These are phyloP conservation scores for Rhizophora mangle DNA, from an alignment of 345 rosid genomes.

Conservation along the genomic window DNA sequence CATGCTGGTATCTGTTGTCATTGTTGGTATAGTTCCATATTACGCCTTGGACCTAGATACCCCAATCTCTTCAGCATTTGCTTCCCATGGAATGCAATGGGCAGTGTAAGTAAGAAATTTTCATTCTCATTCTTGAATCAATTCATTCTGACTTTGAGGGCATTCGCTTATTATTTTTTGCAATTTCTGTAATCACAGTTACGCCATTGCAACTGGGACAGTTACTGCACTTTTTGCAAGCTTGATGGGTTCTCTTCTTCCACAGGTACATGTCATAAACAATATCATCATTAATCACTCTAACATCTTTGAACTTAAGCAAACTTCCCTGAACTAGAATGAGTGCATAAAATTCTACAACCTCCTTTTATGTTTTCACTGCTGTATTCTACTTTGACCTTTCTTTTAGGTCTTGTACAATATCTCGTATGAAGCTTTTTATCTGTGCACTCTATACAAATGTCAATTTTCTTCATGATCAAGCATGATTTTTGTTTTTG, in stretches of 20 bases:
- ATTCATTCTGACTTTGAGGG: not conserved
- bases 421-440: too few species aligned
- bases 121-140: not conserved
- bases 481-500: not conserved
- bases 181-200: slow-evolving; percentile 32
- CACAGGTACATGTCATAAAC: slow-evolving; percentile 39
- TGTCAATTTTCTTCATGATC: not conserved
- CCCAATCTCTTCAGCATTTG: slow-evolving; percentile 72
- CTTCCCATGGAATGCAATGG: slow-evolving; percentile 71
- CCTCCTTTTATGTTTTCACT: not conserved
- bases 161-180: not conserved
- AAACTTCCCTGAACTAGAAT: not conserved
- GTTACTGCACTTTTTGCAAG: slow-evolving; percentile 66
- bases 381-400: not conserved
- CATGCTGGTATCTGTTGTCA: slow-evolving; percentile 63
- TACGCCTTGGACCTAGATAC: slow-evolving; percentile 57
- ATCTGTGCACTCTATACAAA: not conserved
- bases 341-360: not conserved
- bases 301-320: not conserved
- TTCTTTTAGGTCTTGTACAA: not conserved
- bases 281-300: not conserved
- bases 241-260: slow-evolving; percentile 65
- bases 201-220: slow-evolving; percentile 57
- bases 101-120: slow-evolving; percentile 49
- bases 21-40: slow-evolving; percentile 70